These are phyloP conservation scores for Hibiscus tridactylites DNA, from an alignment of 345 rosid genomes.

Conservation along the genomic window DNA sequence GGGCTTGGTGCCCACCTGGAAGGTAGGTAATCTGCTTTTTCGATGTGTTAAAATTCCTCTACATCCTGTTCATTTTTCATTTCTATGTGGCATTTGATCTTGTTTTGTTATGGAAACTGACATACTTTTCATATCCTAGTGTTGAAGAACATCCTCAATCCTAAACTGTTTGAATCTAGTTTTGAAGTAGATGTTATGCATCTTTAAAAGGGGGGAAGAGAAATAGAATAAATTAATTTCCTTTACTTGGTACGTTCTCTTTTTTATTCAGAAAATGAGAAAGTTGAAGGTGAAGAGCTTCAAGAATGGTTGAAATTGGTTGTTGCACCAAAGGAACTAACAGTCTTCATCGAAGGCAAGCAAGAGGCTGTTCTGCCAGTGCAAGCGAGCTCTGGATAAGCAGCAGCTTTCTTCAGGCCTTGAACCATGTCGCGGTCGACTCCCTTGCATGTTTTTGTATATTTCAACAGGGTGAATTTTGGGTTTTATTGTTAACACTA, in stretches of 20 bases:
- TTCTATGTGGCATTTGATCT: not conserved
- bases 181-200: not conserved
- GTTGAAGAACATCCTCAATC: not conserved
- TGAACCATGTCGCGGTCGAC: not conserved
- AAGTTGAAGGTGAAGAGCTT: slow-evolving; percentile 91
- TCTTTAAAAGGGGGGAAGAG: not conserved
- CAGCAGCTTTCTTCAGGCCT: too few species aligned
- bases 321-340: slow-evolving; percentile 75
- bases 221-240: not conserved
- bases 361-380: slow-evolving; percentile 51
- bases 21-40: slow-evolving; percentile 35
- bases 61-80: not conserved
- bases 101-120: not conserved
- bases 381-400: slow-evolving; percentile 27
- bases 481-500: slow-evolving; percentile 12
- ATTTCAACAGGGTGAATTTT: slow-evolving; percentile 23
- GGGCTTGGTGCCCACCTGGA: slow-evolving; percentile 92
- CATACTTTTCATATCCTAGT: not conserved
- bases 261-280: slow-evolving; percentile 63
- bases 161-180: not conserved
- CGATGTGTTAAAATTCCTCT: not conserved
- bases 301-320: slow-evolving; percentile 77
- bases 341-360: slow-evolving; percentile 46
- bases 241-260: not conserved
- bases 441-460: slow-evolving; percentile 13